Evolutionary conservation across 768 basidiomycete genomes (phyloP).

Genomic region (Tylopilus plumbeoviolaceoides): DNA sequence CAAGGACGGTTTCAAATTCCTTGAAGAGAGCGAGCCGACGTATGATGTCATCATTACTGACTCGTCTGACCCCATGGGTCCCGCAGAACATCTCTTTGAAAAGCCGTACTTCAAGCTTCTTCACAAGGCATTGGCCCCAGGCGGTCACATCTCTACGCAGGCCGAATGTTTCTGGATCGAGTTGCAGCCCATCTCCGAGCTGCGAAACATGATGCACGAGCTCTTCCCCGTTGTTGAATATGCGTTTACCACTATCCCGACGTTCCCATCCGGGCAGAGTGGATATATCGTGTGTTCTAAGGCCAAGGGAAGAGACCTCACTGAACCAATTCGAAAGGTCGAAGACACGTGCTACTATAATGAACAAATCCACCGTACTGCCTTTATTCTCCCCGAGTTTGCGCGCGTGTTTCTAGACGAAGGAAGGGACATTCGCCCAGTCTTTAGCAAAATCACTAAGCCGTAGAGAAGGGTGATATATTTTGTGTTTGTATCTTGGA

Average conservation of each 20-base stretch:
- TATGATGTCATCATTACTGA: constrained; percentile 99
- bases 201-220: constrained; percentile 60
- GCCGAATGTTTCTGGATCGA: constrained; percentile 96
- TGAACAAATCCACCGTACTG: constrained; percentile 67
- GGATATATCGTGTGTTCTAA: constrained; percentile 90
- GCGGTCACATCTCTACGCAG: constrained; percentile 92
- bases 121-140: constrained; percentile 82
- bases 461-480: too few relatives aligned
- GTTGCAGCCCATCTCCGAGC: constrained; percentile 74
- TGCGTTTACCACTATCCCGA: constrained; percentile 94
- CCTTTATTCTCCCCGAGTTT: constrained; percentile 94
- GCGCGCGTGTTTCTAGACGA: constrained; percentile 71
- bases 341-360: constrained; percentile 81
- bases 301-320: constrained; percentile 63
- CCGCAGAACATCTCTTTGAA: constrained; percentile 90
- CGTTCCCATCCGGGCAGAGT: constrained; percentile 98
- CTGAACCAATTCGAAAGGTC: constrained; percentile 69
- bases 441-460: constrained; percentile 26
- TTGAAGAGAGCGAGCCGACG: constrained; percentile 76
- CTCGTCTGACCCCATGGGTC: constrained; percentile 96
- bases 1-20: constrained; percentile 97
- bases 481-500: too few relatives aligned
- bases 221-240: constrained; percentile 85
- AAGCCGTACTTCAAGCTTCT: constrained; percentile 96
- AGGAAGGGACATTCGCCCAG: constrained; percentile 63